Evolutionary conservation across 2,329 filamentous ascomycete species (phyloP), one percentile per base, ranked within the genome.

Genomic region (Neopestalotiopsis sp.): DNA sequence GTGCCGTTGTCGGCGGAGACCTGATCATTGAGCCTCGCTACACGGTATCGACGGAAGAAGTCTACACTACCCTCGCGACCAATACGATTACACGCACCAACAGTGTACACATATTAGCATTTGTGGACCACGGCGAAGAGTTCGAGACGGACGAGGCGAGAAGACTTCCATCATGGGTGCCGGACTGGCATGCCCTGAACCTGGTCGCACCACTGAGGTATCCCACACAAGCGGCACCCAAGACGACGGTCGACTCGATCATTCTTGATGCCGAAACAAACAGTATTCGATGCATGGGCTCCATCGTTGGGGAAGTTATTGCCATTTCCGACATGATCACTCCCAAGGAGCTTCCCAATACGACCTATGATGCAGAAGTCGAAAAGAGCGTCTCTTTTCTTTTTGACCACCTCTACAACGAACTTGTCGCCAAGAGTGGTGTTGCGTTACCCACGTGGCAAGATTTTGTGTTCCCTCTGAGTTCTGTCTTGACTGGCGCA

Each of bases 1-100:
- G 64, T 57, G 64, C 64, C 20, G 40, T 45, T 13, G 24, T 57
- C 9, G 52, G 17, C 24, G 64, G 64, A 12, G 49, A 58, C 17
- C 13, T 66, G 4, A 66, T 66, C 38, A 58, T 66, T 34, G 64
- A 66, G 32, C 64, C 64, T 57, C 30, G 32, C 17, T 66, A 66
- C n/a, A 66, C 30, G 4, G 34, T 66, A 40, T 20, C 45, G 12
- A 66, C 45, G 7, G 9, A 45, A 9, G 45, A 66, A 58, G 64
- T 58, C 17, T 66, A 66, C 52, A 66, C 64, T 4, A 66, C 32
- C 13, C 52, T 66, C 1, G 64, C 64, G 28, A 38, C 20, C 14
- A 66, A 58, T 20, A 45, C 24, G 2, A 66, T 66, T 9, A 58
- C 14, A 45, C 28, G 45, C 12, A 66, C 45, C 20, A 40, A 66